Percentiles rank a stretch among this genome's conserved stretches.
These are phyloP conservation scores for Phytopythium delawarense DNA, from an alignment of 352 stramenopile species.

Conservation along the genomic window DNA sequence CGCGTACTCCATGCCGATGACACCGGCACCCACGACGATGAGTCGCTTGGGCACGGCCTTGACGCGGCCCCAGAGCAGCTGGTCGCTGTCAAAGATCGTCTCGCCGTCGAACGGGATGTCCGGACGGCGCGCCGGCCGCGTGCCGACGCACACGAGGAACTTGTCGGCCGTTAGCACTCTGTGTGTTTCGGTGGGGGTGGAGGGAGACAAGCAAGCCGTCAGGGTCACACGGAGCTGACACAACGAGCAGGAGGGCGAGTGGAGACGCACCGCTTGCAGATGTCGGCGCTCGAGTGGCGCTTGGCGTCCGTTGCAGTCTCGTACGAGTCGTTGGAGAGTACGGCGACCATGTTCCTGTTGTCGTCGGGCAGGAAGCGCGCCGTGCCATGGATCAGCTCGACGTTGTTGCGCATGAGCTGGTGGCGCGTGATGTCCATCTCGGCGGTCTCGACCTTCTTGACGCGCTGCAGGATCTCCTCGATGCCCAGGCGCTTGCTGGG, in stretches of 20 bases:
- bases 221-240: background rate
- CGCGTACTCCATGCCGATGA: conserved; percentile 91
- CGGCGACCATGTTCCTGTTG: conserved; percentile 72
- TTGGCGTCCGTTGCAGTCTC: conserved; percentile 70
- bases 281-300: conserved; percentile 68
- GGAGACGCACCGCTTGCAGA: conserved; percentile 70
- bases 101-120: conserved; percentile 88
- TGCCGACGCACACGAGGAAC: conserved; percentile 85
- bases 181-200: background rate
- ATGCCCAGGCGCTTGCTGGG: conserved; percentile 69
- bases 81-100: conserved; percentile 83
- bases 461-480: conserved; percentile 80
- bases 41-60: conserved; percentile 69
- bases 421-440: conserved; percentile 86
- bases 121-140: conserved; percentile 63
- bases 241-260: background rate
- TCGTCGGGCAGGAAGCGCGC: conserved; percentile 66
- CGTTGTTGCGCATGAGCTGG: conserved; percentile 75
- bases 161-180: conserved; percentile 83
- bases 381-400: conserved; percentile 79
- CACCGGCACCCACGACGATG: conserved; percentile 80
- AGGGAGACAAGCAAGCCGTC: too few species aligned
- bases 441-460: conserved; percentile 76
- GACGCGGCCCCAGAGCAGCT: conserved; percentile 79
- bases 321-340: conserved; percentile 84